These are phyloP conservation scores for Lentinula guzmanii DNA, from an alignment of 768 basidiomycete genomes.

Conservation along the genomic window DNA sequence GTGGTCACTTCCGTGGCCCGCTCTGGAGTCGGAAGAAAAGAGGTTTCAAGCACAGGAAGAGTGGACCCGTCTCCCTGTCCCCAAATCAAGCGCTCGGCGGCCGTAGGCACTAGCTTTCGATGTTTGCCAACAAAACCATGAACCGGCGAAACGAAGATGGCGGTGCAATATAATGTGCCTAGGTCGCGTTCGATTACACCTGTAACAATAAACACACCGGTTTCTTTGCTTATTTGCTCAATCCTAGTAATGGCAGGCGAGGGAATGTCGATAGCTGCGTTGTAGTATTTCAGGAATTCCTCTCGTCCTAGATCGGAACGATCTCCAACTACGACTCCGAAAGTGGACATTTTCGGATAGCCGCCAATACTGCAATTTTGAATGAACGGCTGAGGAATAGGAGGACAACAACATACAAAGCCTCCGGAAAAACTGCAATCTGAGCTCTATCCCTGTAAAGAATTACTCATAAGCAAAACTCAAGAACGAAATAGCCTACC, in stretches of 20 bases:
- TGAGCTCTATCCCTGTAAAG: slow-evolving; percentile 25
- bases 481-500: slow-evolving; percentile 18
- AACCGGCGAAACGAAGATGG: slow-evolving; percentile 46
- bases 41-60: slow-evolving; percentile 39
- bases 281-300: slow-evolving; percentile 49
- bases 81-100: slow-evolving; percentile 55
- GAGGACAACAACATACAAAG: slow-evolving; percentile 30
- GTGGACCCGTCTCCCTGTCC: slow-evolving; percentile 52
- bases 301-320: slow-evolving; percentile 46
- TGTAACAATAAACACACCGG: slow-evolving; percentile 49
- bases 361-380: slow-evolving; percentile 41
- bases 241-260: slow-evolving; percentile 42
- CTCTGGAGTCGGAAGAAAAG: slow-evolving; percentile 23
- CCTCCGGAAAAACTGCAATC: slow-evolving; percentile 44
- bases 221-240: slow-evolving; percentile 41
- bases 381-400: not conserved
- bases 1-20: slow-evolving; percentile 21
- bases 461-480: not conserved
- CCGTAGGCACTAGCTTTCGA: slow-evolving; percentile 62
- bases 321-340: slow-evolving; percentile 45
- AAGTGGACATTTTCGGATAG: slow-evolving; percentile 54
- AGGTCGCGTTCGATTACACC: slow-evolving; percentile 55
- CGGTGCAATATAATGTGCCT: slow-evolving; percentile 60
- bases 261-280: slow-evolving; percentile 52
- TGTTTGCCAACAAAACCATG: slow-evolving; percentile 54